These are phyloP conservation scores for Triticum urartu DNA, from an alignment of 176 grass and related monocot species.

Conservation along the genomic window DNA sequence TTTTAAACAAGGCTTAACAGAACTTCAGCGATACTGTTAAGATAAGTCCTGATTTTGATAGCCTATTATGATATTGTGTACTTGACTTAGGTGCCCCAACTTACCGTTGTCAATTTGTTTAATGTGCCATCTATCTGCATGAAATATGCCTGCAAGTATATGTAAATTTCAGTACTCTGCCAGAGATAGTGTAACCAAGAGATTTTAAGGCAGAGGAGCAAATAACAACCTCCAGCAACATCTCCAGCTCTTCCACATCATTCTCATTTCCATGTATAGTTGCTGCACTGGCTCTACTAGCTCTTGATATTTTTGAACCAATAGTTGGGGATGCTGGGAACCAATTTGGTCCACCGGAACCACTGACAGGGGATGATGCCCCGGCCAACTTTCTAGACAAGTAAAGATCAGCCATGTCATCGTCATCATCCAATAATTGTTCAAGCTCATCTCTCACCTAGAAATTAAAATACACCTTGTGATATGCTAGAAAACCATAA, in stretches of 20 bases:
- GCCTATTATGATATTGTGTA: slow-evolving; percentile 8
- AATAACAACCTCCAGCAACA: slow-evolving; percentile 83
- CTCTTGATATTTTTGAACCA: slow-evolving; percentile 95
- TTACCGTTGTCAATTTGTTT: slow-evolving; percentile 96
- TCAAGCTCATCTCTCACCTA: slow-evolving; percentile 99
- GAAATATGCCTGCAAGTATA: slow-evolving; percentile 91
- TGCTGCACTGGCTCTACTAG: slow-evolving; percentile 81
- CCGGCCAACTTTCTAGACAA: slow-evolving; percentile 95
- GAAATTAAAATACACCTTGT: slow-evolving; percentile 37
- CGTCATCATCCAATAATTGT: slow-evolving; percentile 98
- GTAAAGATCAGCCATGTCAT: slow-evolving; percentile 99
- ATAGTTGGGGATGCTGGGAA: slow-evolving; percentile 85
- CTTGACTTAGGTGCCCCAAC: slow-evolving; percentile 28
- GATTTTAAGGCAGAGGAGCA: slow-evolving; percentile 5
- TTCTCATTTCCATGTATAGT: slow-evolving; percentile 99
- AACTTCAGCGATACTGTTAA: not conserved
- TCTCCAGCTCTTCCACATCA: slow-evolving; percentile 99
- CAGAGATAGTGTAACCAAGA: not conserved
- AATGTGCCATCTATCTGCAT: slow-evolving; percentile 99
- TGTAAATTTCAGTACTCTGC: slow-evolving; percentile 26
- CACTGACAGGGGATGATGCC: slow-evolving; percentile 75
- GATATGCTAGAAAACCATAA: slow-evolving; percentile 14
- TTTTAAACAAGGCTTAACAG: not conserved
- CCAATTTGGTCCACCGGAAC: slow-evolving; percentile 84
- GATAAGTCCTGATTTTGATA: not conserved